Evolutionary conservation across 1,284 basidiomycete species (phyloP), one percentile per base, ranked within the genome.

Genomic region (Clitocybe nebularis): DNA sequence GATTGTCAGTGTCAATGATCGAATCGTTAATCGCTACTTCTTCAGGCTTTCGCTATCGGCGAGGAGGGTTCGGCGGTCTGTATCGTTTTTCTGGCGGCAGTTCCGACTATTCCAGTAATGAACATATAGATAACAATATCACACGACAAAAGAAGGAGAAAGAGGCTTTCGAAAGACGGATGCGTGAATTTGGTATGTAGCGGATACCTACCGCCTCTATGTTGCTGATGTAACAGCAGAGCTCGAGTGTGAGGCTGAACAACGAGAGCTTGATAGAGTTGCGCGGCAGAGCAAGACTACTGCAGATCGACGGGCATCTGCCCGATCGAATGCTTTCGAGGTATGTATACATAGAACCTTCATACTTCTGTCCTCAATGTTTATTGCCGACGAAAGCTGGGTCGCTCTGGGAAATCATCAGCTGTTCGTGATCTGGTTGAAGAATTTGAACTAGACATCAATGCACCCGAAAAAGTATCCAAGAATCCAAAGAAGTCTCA

Each of bases 381-480:
- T 22, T 32, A 8, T 21, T n/a, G n/a, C n/a, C n/a, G n/a, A n/a
- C n/a, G n/a, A 23, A 35, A 62, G 57, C 51, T 54, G 44, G 60
- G 55, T 24, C 50, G 52, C 37, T 36, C 47, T 6, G 63, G 63
- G 23, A 48, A 67, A 38, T 53, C 57, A 26, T 26, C 45, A 16
- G 48, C 49, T 19, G 55, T 66, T 8, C 48, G 53, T 33, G 49
- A 45, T 8, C 34, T 59, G 23, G 46, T 67, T 21, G 49, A 61
- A 25, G 55, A 61, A 36, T 49, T 53, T 37, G 50, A 51, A 34
- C 51, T 69, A 14, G 62, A 67, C 45, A 56, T 67, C 34, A 64
- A 49, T 34, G 46, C 52, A 10, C 62, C 55, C 17, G 60, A 57
- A 50, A 56, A 54, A 43, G 34, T 46, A 30, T 37, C 33, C 46